Conservation (phyloP, 768 basidiomycete genomes). For the Daedaleopsis nitida region DNA sequence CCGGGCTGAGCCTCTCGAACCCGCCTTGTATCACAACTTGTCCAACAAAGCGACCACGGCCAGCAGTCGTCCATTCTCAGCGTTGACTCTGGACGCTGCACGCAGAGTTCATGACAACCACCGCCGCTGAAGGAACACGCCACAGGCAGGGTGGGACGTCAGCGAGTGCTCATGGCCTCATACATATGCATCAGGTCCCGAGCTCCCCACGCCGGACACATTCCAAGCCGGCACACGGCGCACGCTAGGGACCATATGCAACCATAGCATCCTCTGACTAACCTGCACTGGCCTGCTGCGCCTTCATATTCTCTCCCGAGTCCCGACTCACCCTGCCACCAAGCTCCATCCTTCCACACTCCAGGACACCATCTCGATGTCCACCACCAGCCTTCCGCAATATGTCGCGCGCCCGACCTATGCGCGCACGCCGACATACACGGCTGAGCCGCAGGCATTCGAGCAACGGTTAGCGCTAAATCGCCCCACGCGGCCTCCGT, state of each 20-base stretch:
- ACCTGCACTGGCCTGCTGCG: not conserved
- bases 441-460: conserved; percentile 51
- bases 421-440: conserved; percentile 51
- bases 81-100: too few relatives aligned
- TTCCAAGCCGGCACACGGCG: conserved; percentile 15
- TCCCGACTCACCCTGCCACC: not conserved
- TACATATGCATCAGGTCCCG: conserved; percentile 14
- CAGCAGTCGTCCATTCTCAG: too few relatives aligned
- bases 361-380: conserved; percentile 42
- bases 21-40: not conserved
- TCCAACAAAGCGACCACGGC: not conserved
- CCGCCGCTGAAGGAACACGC: not conserved
- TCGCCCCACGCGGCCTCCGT: conserved; percentile 36
- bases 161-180: not conserved
- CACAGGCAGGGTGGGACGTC: conserved; percentile 7
- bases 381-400: conserved; percentile 53
- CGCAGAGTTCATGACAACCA: not conserved
- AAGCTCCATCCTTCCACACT: not conserved
- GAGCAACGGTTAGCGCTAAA: conserved; percentile 56
- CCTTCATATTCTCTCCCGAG: not conserved
- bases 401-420: conserved; percentile 41
- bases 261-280: conserved; percentile 6
- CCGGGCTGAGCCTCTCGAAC: too few relatives aligned
- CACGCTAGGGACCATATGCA: conserved; percentile 14
- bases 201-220: conserved; percentile 12